Evolutionary conservation across 257 asterid genomes (phyloP).

Genomic region (Echites panduratus): DNA sequence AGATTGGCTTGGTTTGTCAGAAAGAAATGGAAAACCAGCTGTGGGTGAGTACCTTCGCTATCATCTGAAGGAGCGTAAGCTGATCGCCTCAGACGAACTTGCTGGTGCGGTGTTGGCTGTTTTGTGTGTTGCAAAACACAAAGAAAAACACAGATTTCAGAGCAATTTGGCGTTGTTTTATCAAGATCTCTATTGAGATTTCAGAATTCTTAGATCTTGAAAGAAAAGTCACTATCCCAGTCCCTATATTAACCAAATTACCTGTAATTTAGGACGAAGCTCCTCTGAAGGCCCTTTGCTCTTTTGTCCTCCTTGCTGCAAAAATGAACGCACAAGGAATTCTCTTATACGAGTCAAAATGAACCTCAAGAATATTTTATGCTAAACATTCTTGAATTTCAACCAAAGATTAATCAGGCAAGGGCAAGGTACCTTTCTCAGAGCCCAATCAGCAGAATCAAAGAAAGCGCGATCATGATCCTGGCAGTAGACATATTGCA

Average conservation of each 20-base stretch:
- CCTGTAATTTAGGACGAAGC: slow-evolving; percentile 81
- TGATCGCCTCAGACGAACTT: slow-evolving; percentile 50
- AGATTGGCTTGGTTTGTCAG: background rate
- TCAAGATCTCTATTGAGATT: background rate
- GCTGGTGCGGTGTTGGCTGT: slow-evolving; percentile 81
- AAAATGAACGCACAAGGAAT: background rate
- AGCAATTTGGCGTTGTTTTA: background rate
- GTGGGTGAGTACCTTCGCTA: slow-evolving; percentile 35
- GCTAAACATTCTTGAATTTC: background rate
- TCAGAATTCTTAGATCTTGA: background rate
- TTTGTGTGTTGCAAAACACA: background rate
- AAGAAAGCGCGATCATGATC: slow-evolving; percentile 84
- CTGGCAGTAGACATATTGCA: slow-evolving; percentile 23
- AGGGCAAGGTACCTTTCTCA: slow-evolving; percentile 50
- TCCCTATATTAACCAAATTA: slow-evolving; percentile 7
- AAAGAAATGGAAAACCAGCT: background rate
- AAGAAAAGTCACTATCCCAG: no score
- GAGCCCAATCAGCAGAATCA: slow-evolving; percentile 93
- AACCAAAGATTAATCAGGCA: background rate
- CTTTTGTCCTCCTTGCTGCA: slow-evolving; percentile 54
- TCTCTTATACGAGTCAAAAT: background rate
- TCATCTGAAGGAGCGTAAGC: slow-evolving; percentile 40
- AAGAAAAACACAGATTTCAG: background rate
- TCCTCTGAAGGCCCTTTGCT: slow-evolving; percentile 71
- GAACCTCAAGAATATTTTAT: background rate